Evolutionary conservation across 2,329 filamentous ascomycete genomes (phyloP).

Genomic region (Penicillium brevicompactum): DNA sequence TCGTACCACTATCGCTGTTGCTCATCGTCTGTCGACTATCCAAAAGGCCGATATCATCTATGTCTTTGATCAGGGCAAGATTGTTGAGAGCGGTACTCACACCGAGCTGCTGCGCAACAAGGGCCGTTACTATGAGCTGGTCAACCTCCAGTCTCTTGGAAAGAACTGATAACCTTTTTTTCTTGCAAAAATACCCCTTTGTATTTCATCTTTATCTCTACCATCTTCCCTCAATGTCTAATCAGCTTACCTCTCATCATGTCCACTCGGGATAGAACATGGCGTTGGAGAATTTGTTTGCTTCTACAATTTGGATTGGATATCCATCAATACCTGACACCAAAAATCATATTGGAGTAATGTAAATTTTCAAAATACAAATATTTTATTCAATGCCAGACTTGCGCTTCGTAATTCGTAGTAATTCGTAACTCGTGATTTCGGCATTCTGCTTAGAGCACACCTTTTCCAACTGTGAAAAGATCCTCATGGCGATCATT

Average conservation of each 20-base stretch:
- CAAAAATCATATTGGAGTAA: not conserved
- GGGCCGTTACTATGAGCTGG: constrained; percentile 75
- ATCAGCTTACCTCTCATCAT: not conserved
- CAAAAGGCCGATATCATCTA: constrained; percentile 95
- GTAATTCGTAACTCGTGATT: not conserved
- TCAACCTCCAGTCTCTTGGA: constrained; percentile 76
- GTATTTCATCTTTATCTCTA: not conserved
- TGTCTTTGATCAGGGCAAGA: constrained; percentile 86
- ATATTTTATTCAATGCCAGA: not conserved
- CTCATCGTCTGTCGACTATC: constrained; percentile 88
- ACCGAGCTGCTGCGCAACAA: constrained; percentile 68
- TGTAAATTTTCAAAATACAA: not conserved
- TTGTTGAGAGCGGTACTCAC: constrained; percentile 85
- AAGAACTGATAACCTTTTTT: constrained; percentile 46
- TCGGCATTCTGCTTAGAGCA: not conserved
- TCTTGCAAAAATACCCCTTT: not conserved
- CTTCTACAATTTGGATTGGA: not conserved
- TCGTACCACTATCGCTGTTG: constrained; percentile 90
- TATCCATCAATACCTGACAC: not conserved
- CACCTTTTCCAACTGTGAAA: not conserved
- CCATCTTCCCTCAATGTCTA: not conserved
- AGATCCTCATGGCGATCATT: not conserved
- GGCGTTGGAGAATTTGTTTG: not conserved
- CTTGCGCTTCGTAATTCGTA: not conserved
- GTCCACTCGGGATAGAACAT: not conserved